Evolutionary conservation across 2,329 filamentous ascomycete genomes (phyloP), one percentile per base, ranked within the genome.

Genomic region (Curvularia spicifera): DNA sequence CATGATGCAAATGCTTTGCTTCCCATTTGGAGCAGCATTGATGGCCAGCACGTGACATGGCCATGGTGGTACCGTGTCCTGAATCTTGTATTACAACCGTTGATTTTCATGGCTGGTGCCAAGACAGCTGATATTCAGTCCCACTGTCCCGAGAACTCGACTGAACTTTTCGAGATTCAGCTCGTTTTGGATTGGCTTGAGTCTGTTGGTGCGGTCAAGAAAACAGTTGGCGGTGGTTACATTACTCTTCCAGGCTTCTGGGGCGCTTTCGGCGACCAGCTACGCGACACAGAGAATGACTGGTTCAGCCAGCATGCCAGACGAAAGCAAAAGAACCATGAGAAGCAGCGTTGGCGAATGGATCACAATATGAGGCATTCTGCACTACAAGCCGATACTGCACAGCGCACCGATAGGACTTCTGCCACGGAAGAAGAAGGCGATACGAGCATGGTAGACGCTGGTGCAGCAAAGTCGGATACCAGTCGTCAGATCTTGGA

Each of bases 1-100:
- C 13, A 68, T 1, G 58, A 73, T 46, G 31, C 57, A 20, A 80
- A 81, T 10, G 83, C 85, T 42, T 78, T 77, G 4, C 71, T 91
- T 4, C 90, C 90, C 0, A 83, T 91, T 51, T 93, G 90, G 90
- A 84, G 86, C 51, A 88, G 89, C 71, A 87, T 93, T 59, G 85
- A 89, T 59, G 87, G 85, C 7, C 78, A 83, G 5, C 67, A 85
- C 0, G 83, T 91, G 59, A 73, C 64, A 15, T 75, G 73, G n/a
- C 76, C 79, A 0, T 82, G 87, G 53, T 93, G 90, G 89, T 82
- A 84, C 53, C 83, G 86, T 61, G 81, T 89, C 10, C 72, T 91
- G 4, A 83, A 85, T 4, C 83, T 87, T 5, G 81, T 91, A 2
- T 78, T 87, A 33, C 87, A 90, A 60, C 79, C 84, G 29, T 75